A percentile compares a stretch with the other conserved stretches of the same genome.
These are phyloP conservation scores for Corallochytrium limacisporum DNA, from an alignment of 78 protist species.

Conservation along the genomic window DNA sequence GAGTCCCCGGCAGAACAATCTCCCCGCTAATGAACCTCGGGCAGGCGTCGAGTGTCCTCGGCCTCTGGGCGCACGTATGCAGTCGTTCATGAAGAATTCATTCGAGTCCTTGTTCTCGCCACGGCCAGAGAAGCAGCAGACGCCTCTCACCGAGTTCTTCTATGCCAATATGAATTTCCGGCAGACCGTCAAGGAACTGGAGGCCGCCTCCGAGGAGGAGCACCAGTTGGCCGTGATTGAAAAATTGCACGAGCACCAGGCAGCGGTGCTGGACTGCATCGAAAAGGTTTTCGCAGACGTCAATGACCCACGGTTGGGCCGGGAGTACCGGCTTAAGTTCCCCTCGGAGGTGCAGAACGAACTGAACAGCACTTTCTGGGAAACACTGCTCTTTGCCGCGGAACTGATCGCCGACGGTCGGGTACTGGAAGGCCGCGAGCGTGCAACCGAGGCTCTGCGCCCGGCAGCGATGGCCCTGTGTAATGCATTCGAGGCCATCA, in stretches of 20 bases:
- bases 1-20: too few relatives aligned
- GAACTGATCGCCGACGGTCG: slow-evolving; percentile 6
- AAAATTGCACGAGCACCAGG: background rate
- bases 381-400: slow-evolving; percentile 5
- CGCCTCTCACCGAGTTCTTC: too few relatives aligned
- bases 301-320: slow-evolving; percentile 3
- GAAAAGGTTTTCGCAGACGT: background rate
- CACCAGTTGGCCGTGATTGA: slow-evolving; percentile 4
- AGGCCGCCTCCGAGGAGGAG: background rate
- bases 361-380: background rate
- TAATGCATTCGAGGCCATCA: background rate
- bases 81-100: too few relatives aligned
- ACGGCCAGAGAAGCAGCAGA: too few relatives aligned
- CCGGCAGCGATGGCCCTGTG: background rate
- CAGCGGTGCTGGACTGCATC: slow-evolving; percentile 4
- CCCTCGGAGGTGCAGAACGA: slow-evolving; percentile 5
- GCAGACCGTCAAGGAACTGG: too few relatives aligned
- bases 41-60: too few relatives aligned
- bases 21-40: too few relatives aligned
- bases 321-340: slow-evolving; percentile 10
- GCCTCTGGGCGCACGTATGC: too few relatives aligned
- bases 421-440: slow-evolving; percentile 4
- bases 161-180: too few relatives aligned
- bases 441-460: background rate
- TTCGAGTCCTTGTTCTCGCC: too few relatives aligned